These are phyloP conservation scores for Nannochloropsis salina DNA, from an alignment of 108 stramenopile species.

Conservation along the genomic window DNA sequence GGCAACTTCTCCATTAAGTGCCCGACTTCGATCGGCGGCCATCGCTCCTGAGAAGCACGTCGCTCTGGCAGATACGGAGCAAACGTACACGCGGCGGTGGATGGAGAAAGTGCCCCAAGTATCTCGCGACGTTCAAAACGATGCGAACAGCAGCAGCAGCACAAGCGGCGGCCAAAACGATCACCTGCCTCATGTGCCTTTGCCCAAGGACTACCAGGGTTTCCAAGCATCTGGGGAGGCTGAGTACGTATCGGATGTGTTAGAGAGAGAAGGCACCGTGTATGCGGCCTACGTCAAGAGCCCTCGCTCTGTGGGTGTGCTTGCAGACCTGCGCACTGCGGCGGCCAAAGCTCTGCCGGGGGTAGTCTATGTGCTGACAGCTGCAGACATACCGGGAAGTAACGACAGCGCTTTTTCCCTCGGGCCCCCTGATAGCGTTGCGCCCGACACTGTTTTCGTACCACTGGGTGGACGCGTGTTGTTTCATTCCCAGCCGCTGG, in stretches of 20 bases:
- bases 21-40: background rate
- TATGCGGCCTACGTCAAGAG: conserved; percentile 31
- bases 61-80: background rate
- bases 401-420: conserved; percentile 10
- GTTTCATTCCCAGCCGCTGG: conserved; percentile 26
- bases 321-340: conserved; percentile 9
- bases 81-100: conserved; percentile 14
- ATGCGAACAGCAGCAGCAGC: background rate
- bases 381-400: conserved; percentile 33
- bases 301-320: background rate
- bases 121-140: background rate
- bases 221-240: conserved; percentile 47
- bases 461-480: conserved; percentile 1
- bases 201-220: conserved; percentile 32
- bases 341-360: conserved; percentile 24
- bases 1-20: background rate
- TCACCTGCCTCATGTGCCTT: conserved; percentile 2
- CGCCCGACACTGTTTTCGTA: conserved; percentile 3
- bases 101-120: background rate
- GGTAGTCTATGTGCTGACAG: conserved; percentile 25
- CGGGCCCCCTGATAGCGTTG: background rate
- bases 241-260: conserved; percentile 33
- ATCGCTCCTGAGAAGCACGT: background rate
- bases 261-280: background rate
- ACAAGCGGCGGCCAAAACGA: background rate